A percentile compares a stretch with the other conserved stretches of the same genome.
Conservation (phyloP, 106 monocot species). For the Allium fistulosum region DNA sequence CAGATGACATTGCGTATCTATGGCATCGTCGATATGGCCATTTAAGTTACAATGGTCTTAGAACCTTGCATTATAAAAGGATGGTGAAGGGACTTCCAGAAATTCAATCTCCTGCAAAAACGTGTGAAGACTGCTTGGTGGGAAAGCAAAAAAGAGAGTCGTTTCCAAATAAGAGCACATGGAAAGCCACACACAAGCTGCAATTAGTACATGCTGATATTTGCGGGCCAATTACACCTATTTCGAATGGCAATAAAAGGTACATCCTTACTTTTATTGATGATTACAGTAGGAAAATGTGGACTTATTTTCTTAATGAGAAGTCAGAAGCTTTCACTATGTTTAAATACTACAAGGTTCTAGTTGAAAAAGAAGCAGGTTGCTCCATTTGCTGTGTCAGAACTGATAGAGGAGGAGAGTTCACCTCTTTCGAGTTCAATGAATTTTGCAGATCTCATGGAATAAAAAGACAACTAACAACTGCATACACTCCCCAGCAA, state of each 20-base stretch:
- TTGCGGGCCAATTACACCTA: neutral
- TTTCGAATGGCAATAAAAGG: neutral
- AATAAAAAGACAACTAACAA: neutral
- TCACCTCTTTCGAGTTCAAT: neutral
- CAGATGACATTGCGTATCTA: neutral
- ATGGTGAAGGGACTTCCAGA: neutral
- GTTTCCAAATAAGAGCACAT: neutral
- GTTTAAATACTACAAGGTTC: neutral
- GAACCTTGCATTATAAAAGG: neutral
- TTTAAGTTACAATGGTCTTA: neutral
- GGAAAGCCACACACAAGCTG: neutral
- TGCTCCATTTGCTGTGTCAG: neutral
- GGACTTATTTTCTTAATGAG: neutral
- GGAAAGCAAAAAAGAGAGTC: neutral
- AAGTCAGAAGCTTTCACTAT: neutral
- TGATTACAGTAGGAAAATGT: neutral
- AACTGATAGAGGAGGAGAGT: neutral
- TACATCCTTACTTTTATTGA: conserved; percentile 2
- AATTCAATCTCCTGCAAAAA: neutral
- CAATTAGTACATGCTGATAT: neutral
- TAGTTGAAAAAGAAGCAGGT: neutral
- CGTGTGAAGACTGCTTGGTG: neutral
- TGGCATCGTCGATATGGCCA: conserved; percentile 5
- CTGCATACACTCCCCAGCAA: neutral
- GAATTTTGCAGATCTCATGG: neutral